phyloP scores from a whole-genome alignment of 140 eudicot species.

The Bidens hawaiensis region DNA sequence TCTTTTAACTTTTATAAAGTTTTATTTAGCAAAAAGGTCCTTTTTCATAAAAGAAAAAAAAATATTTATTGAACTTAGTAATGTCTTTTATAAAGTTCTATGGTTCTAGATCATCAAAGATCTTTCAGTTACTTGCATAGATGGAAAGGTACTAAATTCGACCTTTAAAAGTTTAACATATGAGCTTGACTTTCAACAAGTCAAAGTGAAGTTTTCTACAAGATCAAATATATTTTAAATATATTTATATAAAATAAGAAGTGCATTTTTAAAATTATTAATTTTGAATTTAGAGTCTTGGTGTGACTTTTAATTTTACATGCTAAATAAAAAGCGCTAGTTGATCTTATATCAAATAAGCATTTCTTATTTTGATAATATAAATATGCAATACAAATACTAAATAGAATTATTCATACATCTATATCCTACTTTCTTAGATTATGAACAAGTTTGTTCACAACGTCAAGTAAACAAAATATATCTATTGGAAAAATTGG shows the following conservation, averaged over 20 bases:
- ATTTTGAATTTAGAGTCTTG: constrained; percentile 8
- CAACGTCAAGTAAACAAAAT: background rate
- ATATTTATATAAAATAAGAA: background rate
- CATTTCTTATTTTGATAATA: background rate
- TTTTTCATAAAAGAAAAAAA: background rate
- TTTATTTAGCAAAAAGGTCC: background rate
- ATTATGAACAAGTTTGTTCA: too few species aligned
- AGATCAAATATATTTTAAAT: background rate
- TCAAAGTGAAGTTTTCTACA: constrained; percentile 3
- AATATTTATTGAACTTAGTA: background rate
- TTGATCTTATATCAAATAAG: too few species aligned
- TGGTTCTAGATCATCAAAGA: background rate
- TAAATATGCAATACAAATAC: background rate
- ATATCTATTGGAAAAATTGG: background rate
- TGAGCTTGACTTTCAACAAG: background rate
- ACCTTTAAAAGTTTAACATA: background rate
- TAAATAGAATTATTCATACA: too few species aligned
- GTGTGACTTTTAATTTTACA: background rate
- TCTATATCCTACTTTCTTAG: too few species aligned
- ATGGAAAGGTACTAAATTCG: background rate
- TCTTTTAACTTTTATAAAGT: constrained; percentile 14
- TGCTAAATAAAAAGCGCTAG: too few species aligned
- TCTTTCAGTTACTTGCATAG: background rate
- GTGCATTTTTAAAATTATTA: background rate
- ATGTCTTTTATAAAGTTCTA: constrained; percentile 5